Conservation (phyloP, 495 filamentous ascomycete genomes). For the Aspergillus biplanus region DNA sequence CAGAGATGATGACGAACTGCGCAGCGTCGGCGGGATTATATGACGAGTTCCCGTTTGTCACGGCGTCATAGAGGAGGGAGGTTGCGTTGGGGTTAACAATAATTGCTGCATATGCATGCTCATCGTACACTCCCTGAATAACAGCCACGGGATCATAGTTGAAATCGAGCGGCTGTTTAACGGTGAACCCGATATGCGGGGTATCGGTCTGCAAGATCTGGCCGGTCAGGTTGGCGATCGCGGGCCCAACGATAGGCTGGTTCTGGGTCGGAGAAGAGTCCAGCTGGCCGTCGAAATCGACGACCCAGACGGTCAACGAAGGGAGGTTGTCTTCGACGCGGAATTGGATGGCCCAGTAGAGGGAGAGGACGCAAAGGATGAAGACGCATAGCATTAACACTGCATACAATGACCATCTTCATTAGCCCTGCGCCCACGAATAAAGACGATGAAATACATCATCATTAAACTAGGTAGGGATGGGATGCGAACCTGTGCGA, state of each 20-base stretch:
- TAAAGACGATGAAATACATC: too few relatives aligned
- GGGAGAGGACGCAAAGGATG: slow-evolving; percentile 56
- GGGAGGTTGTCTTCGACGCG: slow-evolving; percentile 50
- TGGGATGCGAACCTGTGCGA: slow-evolving; percentile 30
- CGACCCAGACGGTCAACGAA: slow-evolving; percentile 59
- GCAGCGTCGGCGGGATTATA: slow-evolving; percentile 67
- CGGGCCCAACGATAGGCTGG: slow-evolving; percentile 59
- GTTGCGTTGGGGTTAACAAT: slow-evolving; percentile 71
- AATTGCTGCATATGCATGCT: slow-evolving; percentile 65
- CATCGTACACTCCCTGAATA: slow-evolving; percentile 63
- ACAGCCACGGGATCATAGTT: slow-evolving; percentile 61
- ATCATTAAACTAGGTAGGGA: too few relatives aligned
- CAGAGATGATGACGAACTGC: slow-evolving; percentile 61
- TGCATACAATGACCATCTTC: slow-evolving; percentile 22
- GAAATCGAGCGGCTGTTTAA: slow-evolving; percentile 56
- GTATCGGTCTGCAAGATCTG: slow-evolving; percentile 35
- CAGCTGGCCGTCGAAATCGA: slow-evolving; percentile 65
- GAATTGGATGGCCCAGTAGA: slow-evolving; percentile 66
- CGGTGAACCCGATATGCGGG: slow-evolving; percentile 52
- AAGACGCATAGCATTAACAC: slow-evolving; percentile 58
- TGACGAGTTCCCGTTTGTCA: slow-evolving; percentile 57
- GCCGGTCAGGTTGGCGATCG: slow-evolving; percentile 48
- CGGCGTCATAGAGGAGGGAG: slow-evolving; percentile 57
- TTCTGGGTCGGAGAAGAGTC: slow-evolving; percentile 49
- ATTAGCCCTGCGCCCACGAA: too few relatives aligned